Conservation (phyloP, 345 rosid genomes). For the Psidium friedrichsthalianum region DNA sequence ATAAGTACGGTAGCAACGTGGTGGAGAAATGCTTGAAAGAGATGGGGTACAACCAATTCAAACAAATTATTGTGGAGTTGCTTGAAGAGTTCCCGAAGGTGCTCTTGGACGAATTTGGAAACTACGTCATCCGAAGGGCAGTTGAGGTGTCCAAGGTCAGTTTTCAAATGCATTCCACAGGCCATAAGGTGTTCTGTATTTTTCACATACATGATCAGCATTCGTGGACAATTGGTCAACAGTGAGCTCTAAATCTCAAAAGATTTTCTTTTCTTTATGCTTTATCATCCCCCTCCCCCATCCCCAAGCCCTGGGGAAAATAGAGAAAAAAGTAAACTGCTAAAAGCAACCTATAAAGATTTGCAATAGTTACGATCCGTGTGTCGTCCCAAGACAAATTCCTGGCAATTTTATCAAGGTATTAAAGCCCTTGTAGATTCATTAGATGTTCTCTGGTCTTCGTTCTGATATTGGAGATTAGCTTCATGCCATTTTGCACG, state of each 20-base stretch:
- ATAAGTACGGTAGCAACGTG: conserved; percentile 71
- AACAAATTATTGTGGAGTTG: conserved; percentile 40
- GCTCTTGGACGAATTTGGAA: conserved; percentile 51
- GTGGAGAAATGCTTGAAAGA: conserved; percentile 55
- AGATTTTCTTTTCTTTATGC: background rate
- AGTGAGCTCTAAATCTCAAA: background rate
- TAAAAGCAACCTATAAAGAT: background rate
- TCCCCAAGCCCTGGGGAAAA: background rate
- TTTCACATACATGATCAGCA: background rate
- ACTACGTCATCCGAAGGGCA: conserved; percentile 62
- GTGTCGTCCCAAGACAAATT: background rate
- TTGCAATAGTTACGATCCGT: background rate
- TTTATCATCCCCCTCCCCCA: background rate
- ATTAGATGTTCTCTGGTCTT: background rate
- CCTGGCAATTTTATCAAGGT: background rate
- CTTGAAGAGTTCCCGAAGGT: conserved; percentile 22
- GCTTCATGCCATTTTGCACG: background rate
- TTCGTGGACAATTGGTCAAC: background rate
- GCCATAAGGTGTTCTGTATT: background rate
- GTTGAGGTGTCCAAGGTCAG: conserved; percentile 45
- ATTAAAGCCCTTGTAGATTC: background rate
- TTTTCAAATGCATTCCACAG: background rate
- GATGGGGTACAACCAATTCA: conserved; percentile 11
- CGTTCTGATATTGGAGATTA: background rate
- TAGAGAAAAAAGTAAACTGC: background rate